Conservation (phyloP, 192 early-diverging fungal genomes). For the Helicostylum pulchrum region DNA sequence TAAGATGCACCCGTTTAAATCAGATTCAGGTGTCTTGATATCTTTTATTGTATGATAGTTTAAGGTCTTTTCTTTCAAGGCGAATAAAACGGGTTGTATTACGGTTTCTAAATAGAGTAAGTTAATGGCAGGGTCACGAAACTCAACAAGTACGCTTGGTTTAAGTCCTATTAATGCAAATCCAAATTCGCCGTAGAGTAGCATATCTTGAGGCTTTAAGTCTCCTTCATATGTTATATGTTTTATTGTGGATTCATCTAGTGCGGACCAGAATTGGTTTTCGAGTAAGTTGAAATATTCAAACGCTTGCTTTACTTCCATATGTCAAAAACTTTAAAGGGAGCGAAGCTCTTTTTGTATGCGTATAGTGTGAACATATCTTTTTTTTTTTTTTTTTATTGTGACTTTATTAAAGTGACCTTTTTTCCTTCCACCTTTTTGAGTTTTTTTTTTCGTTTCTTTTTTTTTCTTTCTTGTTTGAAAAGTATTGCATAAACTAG, state of each 20-base stretch:
- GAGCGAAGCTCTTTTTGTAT: neutral
- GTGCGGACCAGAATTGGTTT: neutral
- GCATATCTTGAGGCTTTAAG: neutral
- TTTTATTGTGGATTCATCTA: neutral
- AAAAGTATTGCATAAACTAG: too few relatives aligned
- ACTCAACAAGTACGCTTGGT: constrained; percentile 14
- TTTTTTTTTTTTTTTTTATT: too few relatives aligned
- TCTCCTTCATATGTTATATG: constrained; percentile 7
- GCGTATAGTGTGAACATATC: neutral
- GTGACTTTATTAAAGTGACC: too few relatives aligned
- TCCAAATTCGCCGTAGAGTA: constrained; percentile 15
- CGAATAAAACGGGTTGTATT: constrained; percentile 4
- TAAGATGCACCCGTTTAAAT: neutral
- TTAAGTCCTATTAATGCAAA: constrained; percentile 15
- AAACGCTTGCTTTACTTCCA: neutral
- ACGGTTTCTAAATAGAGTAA: neutral
- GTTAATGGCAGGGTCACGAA: neutral
- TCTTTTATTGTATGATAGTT: neutral
- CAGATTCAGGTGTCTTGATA: neutral
- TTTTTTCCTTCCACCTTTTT: too few relatives aligned
- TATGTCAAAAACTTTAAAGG: neutral
- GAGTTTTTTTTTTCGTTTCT: too few relatives aligned
- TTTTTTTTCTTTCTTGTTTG: too few relatives aligned
- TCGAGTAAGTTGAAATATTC: constrained; percentile 1
- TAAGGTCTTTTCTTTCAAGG: neutral